phyloP scores from a whole-genome alignment of 306 rosid species.

The apple (Malus domestica) region ASM211411v1 NC_041790.1:2637501-2638000 shows the following conservation, averaged over 20 bases:
- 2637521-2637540: constrained; percentile 69
- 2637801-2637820: no score
- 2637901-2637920: not conserved
- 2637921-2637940: not conserved
- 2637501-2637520: constrained; percentile 66
- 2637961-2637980: constrained; percentile 12
- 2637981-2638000: constrained; percentile 89
- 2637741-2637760: no score
- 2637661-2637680: not conserved
- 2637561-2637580: constrained; percentile 35
- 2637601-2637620: constrained; percentile 57
- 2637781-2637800: no score
- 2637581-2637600: constrained; percentile 55
- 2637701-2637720: not conserved
- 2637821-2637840: not conserved
- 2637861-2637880: not conserved
- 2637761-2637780: no score
- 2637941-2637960: not conserved
- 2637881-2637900: not conserved
- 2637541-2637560: constrained; percentile 33
- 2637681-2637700: not conserved
- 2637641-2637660: not conserved
- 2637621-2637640: not conserved
- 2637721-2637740: no score
- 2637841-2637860: not conserved